phyloP scores from a whole-genome alignment of 2,329 filamentous ascomycete species.

The Fusarium penzigii region DNA sequence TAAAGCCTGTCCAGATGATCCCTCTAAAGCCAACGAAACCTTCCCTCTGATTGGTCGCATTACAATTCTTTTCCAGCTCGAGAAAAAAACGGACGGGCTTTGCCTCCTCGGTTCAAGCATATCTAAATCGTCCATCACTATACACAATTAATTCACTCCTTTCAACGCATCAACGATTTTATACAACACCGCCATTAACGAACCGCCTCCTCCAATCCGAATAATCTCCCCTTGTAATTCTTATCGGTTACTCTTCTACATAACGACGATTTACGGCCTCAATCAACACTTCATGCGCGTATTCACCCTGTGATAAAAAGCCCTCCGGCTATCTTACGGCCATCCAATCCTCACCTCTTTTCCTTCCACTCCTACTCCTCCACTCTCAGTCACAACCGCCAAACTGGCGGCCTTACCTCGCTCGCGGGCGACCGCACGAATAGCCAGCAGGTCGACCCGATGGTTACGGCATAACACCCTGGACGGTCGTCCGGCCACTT shows the following conservation, averaged over 20 bases:
- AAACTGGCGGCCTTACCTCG: conserved; percentile 40
- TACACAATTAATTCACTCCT: background rate
- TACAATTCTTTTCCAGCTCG: conserved; percentile 5
- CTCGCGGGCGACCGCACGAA: conserved; percentile 46
- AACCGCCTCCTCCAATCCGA: background rate
- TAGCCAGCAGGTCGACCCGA: conserved; percentile 37
- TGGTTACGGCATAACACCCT: conserved; percentile 43
- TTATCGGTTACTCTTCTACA: too few relatives aligned
- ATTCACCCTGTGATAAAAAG: conserved; percentile 9
- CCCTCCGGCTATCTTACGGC: conserved; percentile 12
- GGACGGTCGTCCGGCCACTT: conserved; percentile 39
- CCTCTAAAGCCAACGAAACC: conserved; percentile 8
- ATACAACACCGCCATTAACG: conserved; percentile 10
- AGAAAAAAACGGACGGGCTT: conserved; percentile 26
- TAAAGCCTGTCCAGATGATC: conserved; percentile 2
- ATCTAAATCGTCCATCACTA: too few relatives aligned
- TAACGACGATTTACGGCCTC: background rate
- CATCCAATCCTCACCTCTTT: conserved; percentile 1
- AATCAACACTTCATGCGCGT: conserved; percentile 5
- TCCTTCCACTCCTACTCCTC: background rate
- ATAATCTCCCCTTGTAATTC: too few relatives aligned
- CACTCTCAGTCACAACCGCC: conserved; percentile 16
- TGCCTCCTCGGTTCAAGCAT: background rate
- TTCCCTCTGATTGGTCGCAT: conserved; percentile 20
- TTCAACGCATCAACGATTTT: conserved; percentile 11